Base-by-base conservation (phyloP, 768 basidiomycete species). In the Pleurotus sapidus region DNA sequence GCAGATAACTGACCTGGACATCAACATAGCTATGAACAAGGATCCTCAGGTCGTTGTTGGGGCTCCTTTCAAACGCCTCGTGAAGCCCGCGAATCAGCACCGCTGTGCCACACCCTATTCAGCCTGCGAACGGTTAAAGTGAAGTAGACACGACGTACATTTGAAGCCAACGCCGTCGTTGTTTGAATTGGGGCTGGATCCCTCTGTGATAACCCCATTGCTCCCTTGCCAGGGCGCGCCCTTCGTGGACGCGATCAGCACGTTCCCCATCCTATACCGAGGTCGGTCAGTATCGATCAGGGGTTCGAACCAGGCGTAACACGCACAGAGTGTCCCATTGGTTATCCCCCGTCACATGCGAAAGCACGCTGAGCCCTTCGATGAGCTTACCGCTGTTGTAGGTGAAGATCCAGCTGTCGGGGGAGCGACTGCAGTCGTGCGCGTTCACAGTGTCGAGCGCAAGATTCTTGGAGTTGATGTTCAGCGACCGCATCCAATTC, bases 381-480 rank as follows among this genome's bases (percentile, higher is more conserved):
- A 83, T 72, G 49, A 72, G 78, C 57, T 84, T 84, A 25, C 83
- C 81, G 25, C 70, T 76, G 57, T 83, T 84, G 59, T 83, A 83
- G 0, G 82, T 82, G 65, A 82, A 83, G 4, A 81, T 47, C 75
- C 78, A 81, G 3, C 58, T 70, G 3, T 74, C 62, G 2, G 79
- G 73, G 0, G 80, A 78, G 30, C 77, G 68, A 1, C 75, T 70
- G 65, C 81, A 84, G 56, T 83, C 74, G 24, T 72, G 67, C 8
- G 68, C 81, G 57, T 75, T 67, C 49, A 82, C 73, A 12, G 76
- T 75, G 64, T 84, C 82, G 7, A 84, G 69, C 4, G 80, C 71
- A 14, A 83, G 70, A 50, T 72, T 61, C 46, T 71, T 63, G 9
- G 66, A 57, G 58, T 78, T 77, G 61, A 79, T 68, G 54, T 83